Conservation (phyloP, 2,329 filamentous ascomycete species). For the Pyrenophora seminiperda region DNA sequence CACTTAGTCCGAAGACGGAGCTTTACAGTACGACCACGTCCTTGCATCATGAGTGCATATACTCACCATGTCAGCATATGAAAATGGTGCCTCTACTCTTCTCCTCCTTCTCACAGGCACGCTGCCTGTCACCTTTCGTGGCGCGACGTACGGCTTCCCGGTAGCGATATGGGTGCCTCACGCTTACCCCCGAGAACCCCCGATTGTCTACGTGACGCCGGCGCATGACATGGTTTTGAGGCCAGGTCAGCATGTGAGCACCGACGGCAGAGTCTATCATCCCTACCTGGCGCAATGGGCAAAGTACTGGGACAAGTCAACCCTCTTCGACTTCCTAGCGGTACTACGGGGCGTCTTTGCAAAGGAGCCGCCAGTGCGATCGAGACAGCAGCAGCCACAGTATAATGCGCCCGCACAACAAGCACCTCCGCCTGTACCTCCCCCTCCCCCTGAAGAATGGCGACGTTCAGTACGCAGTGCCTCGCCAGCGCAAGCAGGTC, state of each 20-base stretch:
- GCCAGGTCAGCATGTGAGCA: conserved; percentile 92
- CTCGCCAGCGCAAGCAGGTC: conserved; percentile 37
- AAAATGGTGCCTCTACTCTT: conserved; percentile 83
- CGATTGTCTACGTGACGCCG: conserved; percentile 86
- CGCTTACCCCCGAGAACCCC: conserved; percentile 82
- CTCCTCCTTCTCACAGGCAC: conserved; percentile 87
- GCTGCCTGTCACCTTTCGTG: conserved; percentile 87
- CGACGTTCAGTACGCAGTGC: conserved; percentile 40
- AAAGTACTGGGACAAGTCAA: conserved; percentile 90
- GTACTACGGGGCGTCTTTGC: conserved; percentile 87
- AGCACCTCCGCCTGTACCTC: conserved; percentile 60
- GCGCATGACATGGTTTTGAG: conserved; percentile 87
- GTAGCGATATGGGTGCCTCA: conserved; percentile 93
- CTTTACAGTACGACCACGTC: conserved; percentile 76
- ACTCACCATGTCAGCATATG: conserved; percentile 68
- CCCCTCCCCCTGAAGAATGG: conserved; percentile 70
- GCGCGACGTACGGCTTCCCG: conserved; percentile 87
- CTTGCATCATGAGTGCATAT: conserved; percentile 1
- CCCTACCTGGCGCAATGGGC: conserved; percentile 91
- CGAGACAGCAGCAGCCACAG: conserved; percentile 59
- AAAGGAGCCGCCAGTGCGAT: conserved; percentile 90
- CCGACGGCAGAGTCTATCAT: conserved; percentile 92
- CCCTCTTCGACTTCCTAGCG: conserved; percentile 78
- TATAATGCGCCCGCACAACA: conserved; percentile 40
- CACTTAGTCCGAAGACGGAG: conserved; percentile 84